Conservation (phyloP, 75 land plant genomes). For the Ceratopteris richardii region DNA sequence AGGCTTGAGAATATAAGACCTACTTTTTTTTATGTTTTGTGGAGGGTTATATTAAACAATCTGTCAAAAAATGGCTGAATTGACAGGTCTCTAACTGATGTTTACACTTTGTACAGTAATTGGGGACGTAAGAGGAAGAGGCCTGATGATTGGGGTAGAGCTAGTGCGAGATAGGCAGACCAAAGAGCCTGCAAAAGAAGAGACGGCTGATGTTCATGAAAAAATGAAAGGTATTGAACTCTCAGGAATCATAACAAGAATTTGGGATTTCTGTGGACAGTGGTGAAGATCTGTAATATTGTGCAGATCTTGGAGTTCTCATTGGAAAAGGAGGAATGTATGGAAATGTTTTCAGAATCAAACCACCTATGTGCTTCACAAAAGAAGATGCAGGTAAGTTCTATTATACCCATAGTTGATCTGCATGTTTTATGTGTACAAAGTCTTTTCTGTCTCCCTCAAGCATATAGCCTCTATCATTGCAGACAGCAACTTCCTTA, state of each 20-base stretch:
- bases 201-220: conserved; percentile 56
- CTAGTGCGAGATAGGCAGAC: conserved; percentile 73
- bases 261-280: too few relatives aligned
- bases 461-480: not conserved
- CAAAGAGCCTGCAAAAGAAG: conserved; percentile 83
- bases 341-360: conserved; percentile 96
- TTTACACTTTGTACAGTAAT: conserved; percentile 77
- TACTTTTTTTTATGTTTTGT: too few relatives aligned
- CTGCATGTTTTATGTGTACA: not conserved
- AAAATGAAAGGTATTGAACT: conserved; percentile 72
- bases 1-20: too few relatives aligned
- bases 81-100: too few relatives aligned
- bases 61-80: too few relatives aligned
- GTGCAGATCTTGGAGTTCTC: conserved; percentile 75
- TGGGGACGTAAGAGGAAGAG: conserved; percentile 95
- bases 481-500: too few relatives aligned
- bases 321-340: conserved; percentile 83
- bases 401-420: not conserved
- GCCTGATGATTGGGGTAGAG: conserved; percentile 92
- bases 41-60: too few relatives aligned
- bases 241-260: too few relatives aligned
- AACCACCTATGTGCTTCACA: conserved; percentile 95
- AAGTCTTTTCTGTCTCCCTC: not conserved
- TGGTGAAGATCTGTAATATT: too few relatives aligned
- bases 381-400: conserved; percentile 83